Conservation (phyloP, 768 basidiomycete species). For the Phlebiopsis gigantea region DNA sequence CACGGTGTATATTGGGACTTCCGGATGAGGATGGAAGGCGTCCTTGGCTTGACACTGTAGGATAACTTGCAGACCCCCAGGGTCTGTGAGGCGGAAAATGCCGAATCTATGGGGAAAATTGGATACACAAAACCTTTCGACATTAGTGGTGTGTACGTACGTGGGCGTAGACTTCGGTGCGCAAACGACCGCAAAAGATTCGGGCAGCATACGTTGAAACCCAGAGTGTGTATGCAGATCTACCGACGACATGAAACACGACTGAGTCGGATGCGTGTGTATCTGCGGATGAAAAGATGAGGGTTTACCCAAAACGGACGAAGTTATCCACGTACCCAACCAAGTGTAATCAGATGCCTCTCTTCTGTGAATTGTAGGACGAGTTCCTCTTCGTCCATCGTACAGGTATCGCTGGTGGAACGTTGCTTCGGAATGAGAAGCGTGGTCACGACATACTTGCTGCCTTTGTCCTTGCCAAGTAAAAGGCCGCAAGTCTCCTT, state of each 20-base stretch:
- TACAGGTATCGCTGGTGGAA: conserved; percentile 87
- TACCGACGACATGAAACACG: conserved; percentile 93
- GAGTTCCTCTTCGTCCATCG: conserved; percentile 86
- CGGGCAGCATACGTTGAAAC: conserved; percentile 86
- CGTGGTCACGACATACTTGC: conserved; percentile 69
- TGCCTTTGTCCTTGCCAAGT: conserved; percentile 59
- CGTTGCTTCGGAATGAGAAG: conserved; percentile 86
- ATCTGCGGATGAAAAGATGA: conserved; percentile 45
- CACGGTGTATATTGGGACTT: conserved; percentile 83
- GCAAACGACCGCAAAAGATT: conserved; percentile 91
- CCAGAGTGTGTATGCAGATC: conserved; percentile 89
- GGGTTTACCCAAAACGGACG: neutral
- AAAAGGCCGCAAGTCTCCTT: conserved; percentile 85
- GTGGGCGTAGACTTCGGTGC: conserved; percentile 75
- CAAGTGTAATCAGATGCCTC: conserved; percentile 76
- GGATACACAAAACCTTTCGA: neutral
- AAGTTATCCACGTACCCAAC: conserved; percentile 72
- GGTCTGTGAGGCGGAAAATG: conserved; percentile 86
- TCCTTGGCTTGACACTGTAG: conserved; percentile 62
- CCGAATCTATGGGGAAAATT: conserved; percentile 52
- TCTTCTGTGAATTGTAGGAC: conserved; percentile 83
- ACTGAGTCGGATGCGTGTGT: conserved; percentile 88
- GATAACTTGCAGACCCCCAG: conserved; percentile 73
- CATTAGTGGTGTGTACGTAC: conserved; percentile 33
- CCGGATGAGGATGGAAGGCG: conserved; percentile 84